These are phyloP conservation scores for Acorus calamus DNA, from an alignment of 106 monocot genomes.

Conservation along the genomic window DNA sequence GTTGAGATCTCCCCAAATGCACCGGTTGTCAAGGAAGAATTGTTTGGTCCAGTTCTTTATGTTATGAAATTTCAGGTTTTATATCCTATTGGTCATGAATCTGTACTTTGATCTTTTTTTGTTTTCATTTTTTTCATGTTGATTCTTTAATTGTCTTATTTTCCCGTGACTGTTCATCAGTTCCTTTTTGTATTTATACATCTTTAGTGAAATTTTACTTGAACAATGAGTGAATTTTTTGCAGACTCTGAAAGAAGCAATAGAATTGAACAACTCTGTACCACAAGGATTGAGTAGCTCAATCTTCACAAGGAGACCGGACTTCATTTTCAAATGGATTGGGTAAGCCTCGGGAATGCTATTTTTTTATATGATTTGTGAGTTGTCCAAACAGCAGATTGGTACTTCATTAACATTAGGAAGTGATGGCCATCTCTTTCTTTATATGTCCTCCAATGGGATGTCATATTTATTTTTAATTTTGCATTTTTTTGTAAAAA, in stretches of 20 bases:
- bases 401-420: no score
- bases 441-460: no score
- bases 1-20: conserved; percentile 76
- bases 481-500: no score
- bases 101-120: neutral
- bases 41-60: conserved; percentile 94
- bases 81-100: neutral
- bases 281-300: conserved; percentile 98
- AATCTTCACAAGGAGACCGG: conserved; percentile 77
- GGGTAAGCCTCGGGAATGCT: conserved; percentile 43
- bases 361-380: no score
- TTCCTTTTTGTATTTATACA: neutral
- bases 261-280: conserved; percentile 90
- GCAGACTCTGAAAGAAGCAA: conserved; percentile 87
- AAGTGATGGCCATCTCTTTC: no score
- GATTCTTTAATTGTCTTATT: neutral
- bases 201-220: neutral
- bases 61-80: conserved; percentile 89
- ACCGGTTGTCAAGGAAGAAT: conserved; percentile 82
- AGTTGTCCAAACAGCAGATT: no score
- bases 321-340: conserved; percentile 87
- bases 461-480: no score
- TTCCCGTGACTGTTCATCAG: neutral
- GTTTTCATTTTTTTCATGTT: neutral
- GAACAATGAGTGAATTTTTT: neutral